Evolutionary conservation across 371 early-diverging fungal genomes (phyloP), one percentile per base, ranked within the genome.

Genomic region (Umbelopsis sp.): DNA sequence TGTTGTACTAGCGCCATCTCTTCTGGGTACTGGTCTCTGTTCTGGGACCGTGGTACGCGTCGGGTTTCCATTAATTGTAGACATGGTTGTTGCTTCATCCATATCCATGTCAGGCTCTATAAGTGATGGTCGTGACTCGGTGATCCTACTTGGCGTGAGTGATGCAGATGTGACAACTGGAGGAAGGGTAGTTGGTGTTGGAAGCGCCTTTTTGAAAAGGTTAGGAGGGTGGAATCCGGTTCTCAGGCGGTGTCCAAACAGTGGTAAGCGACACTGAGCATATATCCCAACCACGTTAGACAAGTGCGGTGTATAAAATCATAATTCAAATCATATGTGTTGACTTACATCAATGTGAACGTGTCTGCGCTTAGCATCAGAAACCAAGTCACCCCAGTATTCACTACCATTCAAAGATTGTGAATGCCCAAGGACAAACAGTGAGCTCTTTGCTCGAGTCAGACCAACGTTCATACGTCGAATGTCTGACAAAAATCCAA

Each of bases 401-500:
- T 76, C 74, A 70, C 92, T 87, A n/a, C 72, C 77, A 5, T 70
- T 72, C 45, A 95, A 74, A 0, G 93, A 86, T 0, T 72, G 67
- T 14, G 87, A 86, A 71, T 95, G 84, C 1, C 99, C 99, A 7
- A 99, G 70, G 5, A 99, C 86, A 76, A 96, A 93, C 29, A 99
- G 74, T 4, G 97, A 95, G 65, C 85, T 85, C 70, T 90, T 93
- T 6, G 99, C 97, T 72, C 99, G 89, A 1, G 97, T 99, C 50
- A 99, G 70, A 0, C 95, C 98, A 0, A 99, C 99, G 76, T 98
- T 98, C 92, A 97, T 91, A 53, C 97, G 89, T 50, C 92, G 82
- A 32, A 84, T 81, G 78, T 99, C 99, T 12, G 90, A 81, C 70
- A 98, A 80, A 77, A 99, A 99, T 29, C 99, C 99, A 53, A 99